These are phyloP conservation scores for Wickerhamomyces subpelliculosus DNA, from an alignment of 805 yeast genomes.

Conservation along the genomic window DNA sequence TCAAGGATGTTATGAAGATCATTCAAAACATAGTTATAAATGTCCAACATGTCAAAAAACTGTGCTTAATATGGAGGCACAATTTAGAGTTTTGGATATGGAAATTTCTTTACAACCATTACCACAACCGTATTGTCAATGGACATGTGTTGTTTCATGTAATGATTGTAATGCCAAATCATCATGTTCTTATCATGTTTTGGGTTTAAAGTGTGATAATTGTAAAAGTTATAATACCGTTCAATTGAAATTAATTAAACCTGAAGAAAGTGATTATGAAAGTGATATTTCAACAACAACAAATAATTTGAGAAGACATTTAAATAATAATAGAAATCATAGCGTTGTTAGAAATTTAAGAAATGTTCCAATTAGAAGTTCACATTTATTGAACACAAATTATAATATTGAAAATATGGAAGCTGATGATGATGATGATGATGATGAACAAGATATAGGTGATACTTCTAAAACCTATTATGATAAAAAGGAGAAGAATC, in stretches of 20 bases:
- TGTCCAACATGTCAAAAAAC: constrained; percentile 90
- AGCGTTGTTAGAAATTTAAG: constrained; percentile 14
- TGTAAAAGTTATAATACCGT: constrained; percentile 85
- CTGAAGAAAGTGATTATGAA: constrained; percentile 40
- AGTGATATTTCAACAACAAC: constrained; percentile 19
- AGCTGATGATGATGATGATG: too few species aligned
- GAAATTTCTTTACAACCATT: constrained; percentile 72
- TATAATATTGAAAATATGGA: constrained; percentile 15
- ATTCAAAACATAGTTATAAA: constrained; percentile 76
- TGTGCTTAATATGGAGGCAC: constrained; percentile 79
- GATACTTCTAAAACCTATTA: too few species aligned
- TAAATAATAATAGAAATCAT: too few species aligned
- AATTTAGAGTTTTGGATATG: constrained; percentile 78
- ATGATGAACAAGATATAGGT: too few species aligned
- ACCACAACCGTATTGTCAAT: constrained; percentile 71
- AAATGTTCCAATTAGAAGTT: constrained; percentile 14
- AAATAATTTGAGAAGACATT: constrained; percentile 9
- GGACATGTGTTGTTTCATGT: constrained; percentile 74
- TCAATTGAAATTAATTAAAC: constrained; percentile 63
- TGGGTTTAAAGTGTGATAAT: constrained; percentile 83
- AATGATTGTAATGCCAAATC: constrained; percentile 86
- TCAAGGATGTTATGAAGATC: constrained; percentile 73
- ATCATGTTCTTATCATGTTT: constrained; percentile 66
- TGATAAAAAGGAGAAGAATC: too few species aligned
- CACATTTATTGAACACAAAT: constrained; percentile 18